Evolutionary conservation across 192 early-diverging fungal species (phyloP).

Genomic region (Backusella sp.): DNA sequence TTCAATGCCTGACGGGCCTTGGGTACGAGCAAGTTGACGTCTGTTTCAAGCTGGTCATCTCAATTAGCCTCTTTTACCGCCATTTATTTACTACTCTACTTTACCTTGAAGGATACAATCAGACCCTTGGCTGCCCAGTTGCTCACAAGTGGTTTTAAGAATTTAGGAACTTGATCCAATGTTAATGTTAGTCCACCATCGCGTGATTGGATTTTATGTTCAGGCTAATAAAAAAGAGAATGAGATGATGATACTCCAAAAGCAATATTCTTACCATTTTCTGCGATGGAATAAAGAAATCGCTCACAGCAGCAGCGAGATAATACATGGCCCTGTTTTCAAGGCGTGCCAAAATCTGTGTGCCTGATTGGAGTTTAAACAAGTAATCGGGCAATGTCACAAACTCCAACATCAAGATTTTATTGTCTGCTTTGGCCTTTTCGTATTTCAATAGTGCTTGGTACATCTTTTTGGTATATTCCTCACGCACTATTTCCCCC

Average conservation of each 20-base stretch:
- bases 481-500: conserved; percentile 50
- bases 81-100: background rate
- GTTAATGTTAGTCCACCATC: conserved; percentile 81
- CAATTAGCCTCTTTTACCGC: background rate
- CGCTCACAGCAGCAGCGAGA: conserved; percentile 95
- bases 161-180: conserved; percentile 97
- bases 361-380: conserved; percentile 79
- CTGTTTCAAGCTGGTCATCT: conserved; percentile 78
- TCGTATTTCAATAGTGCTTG: conserved; percentile 45
- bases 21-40: conserved; percentile 70
- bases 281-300: conserved; percentile 95
- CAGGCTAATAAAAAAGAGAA: conserved; percentile 39
- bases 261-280: conserved; percentile 66
- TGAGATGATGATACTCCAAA: background rate
- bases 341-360: conserved; percentile 64
- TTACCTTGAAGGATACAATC: conserved; percentile 96
- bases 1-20: conserved; percentile 80
- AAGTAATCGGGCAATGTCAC: conserved; percentile 92
- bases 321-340: conserved; percentile 86
- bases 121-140: conserved; percentile 87
- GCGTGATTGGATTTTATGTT: conserved; percentile 97
- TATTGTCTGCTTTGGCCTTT: conserved; percentile 55
- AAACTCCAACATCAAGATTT: conserved; percentile 82
- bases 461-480: conserved; percentile 69
- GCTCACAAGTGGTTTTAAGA: conserved; percentile 89